Conservation (phyloP, 441 rosid genomes). For the Sinapis alba region DNA sequence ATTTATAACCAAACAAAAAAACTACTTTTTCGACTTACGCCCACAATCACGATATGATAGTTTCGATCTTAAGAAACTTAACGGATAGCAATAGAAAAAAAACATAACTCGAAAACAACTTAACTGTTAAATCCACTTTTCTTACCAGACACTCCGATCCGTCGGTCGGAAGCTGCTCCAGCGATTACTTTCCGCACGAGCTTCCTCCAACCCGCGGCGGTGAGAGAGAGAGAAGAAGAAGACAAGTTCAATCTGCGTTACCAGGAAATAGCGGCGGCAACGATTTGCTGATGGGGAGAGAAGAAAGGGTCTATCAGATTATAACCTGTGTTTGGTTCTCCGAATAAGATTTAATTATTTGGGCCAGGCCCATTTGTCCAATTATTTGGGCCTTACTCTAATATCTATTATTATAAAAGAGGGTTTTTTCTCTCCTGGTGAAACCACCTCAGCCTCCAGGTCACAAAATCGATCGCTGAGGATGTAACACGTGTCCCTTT, state of each 20-base stretch:
- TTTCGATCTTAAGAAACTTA: not conserved
- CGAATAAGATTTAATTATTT: not conserved
- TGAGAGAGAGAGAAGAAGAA: constrained; percentile 4
- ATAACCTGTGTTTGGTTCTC: constrained; percentile 21
- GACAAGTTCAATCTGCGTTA: constrained; percentile 10
- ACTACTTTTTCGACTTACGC: not conserved
- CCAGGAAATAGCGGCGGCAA: constrained; percentile 36
- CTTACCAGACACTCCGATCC: constrained; percentile 33
- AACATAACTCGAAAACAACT: not conserved
- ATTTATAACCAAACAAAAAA: not conserved
- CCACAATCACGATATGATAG: not conserved
- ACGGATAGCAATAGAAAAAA: not conserved
- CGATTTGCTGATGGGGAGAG: constrained; percentile 29
- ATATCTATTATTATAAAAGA: no score
- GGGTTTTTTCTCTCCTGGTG: no score
- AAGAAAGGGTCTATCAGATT: constrained; percentile 33
- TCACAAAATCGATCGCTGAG: no score
- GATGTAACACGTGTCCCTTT: no score
- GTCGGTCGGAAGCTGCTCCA: constrained; percentile 25
- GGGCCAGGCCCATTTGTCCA: constrained; percentile 6
- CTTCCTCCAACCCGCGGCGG: constrained; percentile 32
- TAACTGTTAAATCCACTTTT: not conserved
- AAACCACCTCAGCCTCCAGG: no score
- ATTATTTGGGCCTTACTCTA: not conserved
- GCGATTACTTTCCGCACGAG: constrained; percentile 11